These are phyloP conservation scores for Naganishia sp. DNA, from an alignment of 1,284 basidiomycete species.

Conservation along the genomic window DNA sequence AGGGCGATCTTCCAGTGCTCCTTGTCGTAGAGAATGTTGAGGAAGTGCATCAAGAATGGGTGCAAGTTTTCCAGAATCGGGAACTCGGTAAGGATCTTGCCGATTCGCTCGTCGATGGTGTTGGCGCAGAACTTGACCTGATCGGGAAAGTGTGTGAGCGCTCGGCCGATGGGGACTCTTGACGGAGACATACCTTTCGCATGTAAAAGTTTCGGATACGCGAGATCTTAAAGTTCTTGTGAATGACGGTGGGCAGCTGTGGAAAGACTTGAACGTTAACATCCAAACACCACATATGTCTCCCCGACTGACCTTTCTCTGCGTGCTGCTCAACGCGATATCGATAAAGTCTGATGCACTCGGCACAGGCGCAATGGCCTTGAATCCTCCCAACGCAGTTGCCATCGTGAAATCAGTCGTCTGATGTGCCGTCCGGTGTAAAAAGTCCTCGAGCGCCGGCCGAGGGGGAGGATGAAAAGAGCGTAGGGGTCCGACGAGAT, in stretches of 20 bases:
- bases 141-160: neutral
- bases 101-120: constrained; percentile 94
- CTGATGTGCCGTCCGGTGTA: neutral
- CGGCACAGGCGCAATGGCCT: constrained; percentile 95
- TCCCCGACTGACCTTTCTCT: constrained; percentile 24
- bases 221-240: constrained; percentile 96
- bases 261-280: constrained; percentile 9
- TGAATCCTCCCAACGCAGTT: constrained; percentile 61
- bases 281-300: constrained; percentile 57
- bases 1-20: constrained; percentile 97
- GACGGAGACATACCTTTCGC: constrained; percentile 65
- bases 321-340: constrained; percentile 61
- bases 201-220: constrained; percentile 73
- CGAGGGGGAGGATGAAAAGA: neutral
- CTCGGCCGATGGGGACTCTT: no score
- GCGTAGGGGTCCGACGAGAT: constrained; percentile 7
- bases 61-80: constrained; percentile 97
- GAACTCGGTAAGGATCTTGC: constrained; percentile 91
- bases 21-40: constrained; percentile 98
- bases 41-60: constrained; percentile 86
- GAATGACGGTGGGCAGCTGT: constrained; percentile 65
- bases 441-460: neutral
- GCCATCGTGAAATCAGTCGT: constrained; percentile 13
- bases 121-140: constrained; percentile 96
- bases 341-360: constrained; percentile 94